These are phyloP conservation scores for Lenzites betulinus DNA, from an alignment of 768 basidiomycete genomes.

Conservation along the genomic window DNA sequence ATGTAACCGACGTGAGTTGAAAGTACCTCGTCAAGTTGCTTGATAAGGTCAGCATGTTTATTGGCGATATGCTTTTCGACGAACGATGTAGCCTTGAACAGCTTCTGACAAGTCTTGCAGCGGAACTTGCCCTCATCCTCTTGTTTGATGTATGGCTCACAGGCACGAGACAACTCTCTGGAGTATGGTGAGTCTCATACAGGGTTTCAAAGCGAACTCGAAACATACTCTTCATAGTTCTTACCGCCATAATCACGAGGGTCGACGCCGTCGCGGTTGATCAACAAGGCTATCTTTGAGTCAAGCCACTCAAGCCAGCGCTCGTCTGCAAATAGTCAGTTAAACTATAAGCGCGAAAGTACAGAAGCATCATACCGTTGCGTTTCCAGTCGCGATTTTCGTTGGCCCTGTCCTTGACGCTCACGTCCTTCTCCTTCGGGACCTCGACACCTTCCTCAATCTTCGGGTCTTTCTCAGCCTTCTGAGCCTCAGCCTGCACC, in stretches of 20 bases:
- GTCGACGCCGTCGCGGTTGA: constrained; percentile 79
- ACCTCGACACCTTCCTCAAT: constrained; percentile 43
- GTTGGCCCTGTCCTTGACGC: constrained; percentile 34
- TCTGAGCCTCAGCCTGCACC: constrained; percentile 54
- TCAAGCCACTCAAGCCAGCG: constrained; percentile 92
- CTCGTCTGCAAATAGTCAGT: constrained; percentile 55
- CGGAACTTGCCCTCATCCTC: constrained; percentile 97
- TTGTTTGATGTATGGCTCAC: constrained; percentile 83
- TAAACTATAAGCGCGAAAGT: constrained; percentile 7
- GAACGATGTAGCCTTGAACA: constrained; percentile 96
- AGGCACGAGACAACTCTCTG: constrained; percentile 81
- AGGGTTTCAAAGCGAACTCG: constrained; percentile 7
- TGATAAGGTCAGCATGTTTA: constrained; percentile 88
- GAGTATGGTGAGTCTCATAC: constrained; percentile 16
- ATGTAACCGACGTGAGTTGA: constrained; percentile 3
- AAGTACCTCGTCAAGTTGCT: constrained; percentile 80
- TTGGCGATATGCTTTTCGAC: constrained; percentile 97
- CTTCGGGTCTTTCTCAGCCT: constrained; percentile 47
- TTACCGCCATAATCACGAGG: constrained; percentile 89
- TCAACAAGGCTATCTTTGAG: constrained; percentile 77
- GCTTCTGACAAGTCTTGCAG: constrained; percentile 94
- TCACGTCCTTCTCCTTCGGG: constrained; percentile 36
- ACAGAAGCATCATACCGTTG: constrained; percentile 50
- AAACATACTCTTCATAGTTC: constrained; percentile 81
- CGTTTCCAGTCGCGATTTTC: constrained; percentile 58